phyloP scores from a whole-genome alignment of 2,329 filamentous ascomycete genomes.

The Pseudocercospora ulei region DNA sequence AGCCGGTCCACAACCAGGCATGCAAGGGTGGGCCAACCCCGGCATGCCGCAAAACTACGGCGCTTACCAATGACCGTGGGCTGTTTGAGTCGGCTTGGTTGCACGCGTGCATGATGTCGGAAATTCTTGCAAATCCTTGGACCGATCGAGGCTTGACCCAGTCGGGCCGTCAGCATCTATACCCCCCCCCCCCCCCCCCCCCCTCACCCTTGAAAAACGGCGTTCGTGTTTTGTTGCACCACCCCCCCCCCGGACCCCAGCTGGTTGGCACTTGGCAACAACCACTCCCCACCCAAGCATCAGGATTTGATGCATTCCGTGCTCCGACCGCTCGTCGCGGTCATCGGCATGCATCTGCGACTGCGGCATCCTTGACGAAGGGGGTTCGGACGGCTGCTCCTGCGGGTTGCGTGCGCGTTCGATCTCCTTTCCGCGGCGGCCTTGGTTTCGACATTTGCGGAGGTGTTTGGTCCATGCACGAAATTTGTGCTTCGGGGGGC shows the following conservation, averaged over 20 bases:
- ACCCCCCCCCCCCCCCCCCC: too few relatives aligned
- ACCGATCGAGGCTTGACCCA: constrained; percentile 14
- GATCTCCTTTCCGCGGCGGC: constrained; percentile 2
- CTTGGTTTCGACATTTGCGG: constrained; percentile 3
- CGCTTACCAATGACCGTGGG: constrained; percentile 18
- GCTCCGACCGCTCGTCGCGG: not conserved
- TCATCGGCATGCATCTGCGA: constrained; percentile 1
- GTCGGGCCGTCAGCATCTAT: constrained; percentile 12
- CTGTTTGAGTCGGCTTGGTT: constrained; percentile 5
- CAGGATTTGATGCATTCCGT: constrained; percentile 4
- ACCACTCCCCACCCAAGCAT: constrained; percentile 6
- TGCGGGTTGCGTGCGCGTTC: not conserved
- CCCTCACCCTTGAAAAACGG: constrained; percentile 10
- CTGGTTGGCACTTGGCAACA: constrained; percentile 2
- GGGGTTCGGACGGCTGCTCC: constrained; percentile 6
- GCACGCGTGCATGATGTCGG: constrained; percentile 9
- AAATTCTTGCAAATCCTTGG: constrained; percentile 20
- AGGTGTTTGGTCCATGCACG: not conserved
- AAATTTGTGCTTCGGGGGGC: constrained; percentile 8
- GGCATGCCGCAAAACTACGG: constrained; percentile 35
- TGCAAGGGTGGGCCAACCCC: constrained; percentile 45
- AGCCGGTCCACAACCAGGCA: constrained; percentile 43
- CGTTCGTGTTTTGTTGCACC: constrained; percentile 10
- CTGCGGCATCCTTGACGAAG: constrained; percentile 5
- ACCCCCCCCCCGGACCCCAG: too few relatives aligned